phyloP scores from a whole-genome alignment of 176 grass and related monocot genomes.

The Raddia guianensis region DNA sequence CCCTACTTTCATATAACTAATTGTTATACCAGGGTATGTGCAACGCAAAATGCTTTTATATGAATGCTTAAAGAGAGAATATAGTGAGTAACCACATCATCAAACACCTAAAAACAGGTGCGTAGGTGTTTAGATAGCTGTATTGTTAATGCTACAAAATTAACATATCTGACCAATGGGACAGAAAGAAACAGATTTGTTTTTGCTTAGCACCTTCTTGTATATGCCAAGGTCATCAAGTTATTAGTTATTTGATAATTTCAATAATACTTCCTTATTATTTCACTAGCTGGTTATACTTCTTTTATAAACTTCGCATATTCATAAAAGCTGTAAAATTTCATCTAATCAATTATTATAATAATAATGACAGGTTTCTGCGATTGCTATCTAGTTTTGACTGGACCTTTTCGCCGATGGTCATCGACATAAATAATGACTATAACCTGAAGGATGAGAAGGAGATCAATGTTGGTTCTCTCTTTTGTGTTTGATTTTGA shows the following conservation, averaged over 20 bases:
- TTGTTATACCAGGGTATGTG: too few species aligned
- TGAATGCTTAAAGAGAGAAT: too few species aligned
- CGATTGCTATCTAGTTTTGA: constrained; percentile 79
- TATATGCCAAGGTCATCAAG: neutral
- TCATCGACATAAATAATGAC: constrained; percentile 95
- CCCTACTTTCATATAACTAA: constrained; percentile 9
- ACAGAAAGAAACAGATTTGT: too few species aligned
- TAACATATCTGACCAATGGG: too few species aligned
- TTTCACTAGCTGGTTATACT: constrained; percentile 9
- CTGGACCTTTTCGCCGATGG: constrained; percentile 92
- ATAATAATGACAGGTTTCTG: constrained; percentile 72
- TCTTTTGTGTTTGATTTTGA: constrained; percentile 35
- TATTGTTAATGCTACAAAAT: too few species aligned
- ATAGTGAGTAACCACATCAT: too few species aligned
- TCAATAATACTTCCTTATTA: neutral
- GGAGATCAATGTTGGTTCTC: constrained; percentile 69
- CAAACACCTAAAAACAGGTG: too few species aligned
- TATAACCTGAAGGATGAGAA: constrained; percentile 80
- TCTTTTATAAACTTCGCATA: constrained; percentile 6
- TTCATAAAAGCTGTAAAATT: constrained; percentile 12
- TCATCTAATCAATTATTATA: constrained; percentile 37
- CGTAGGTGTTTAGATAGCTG: too few species aligned
- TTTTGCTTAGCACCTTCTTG: too few species aligned
- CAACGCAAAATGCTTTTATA: too few species aligned
- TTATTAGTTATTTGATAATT: constrained; percentile 22